These are phyloP conservation scores for Trametes cubensis DNA, from an alignment of 768 basidiomycete genomes.

Conservation along the genomic window DNA sequence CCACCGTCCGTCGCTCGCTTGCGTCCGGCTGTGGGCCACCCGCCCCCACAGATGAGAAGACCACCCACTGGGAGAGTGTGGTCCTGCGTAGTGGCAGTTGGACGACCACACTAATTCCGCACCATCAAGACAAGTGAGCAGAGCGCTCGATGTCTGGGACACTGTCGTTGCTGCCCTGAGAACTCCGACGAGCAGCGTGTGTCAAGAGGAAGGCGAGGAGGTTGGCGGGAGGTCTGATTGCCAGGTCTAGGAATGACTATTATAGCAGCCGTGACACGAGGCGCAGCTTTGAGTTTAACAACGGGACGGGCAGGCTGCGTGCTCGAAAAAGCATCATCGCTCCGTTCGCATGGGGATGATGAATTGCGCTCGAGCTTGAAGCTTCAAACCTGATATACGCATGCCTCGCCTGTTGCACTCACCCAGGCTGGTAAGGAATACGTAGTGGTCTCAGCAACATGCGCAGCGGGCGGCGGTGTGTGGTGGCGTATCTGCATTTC, in stretches of 20 bases:
- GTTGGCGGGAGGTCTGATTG: slow-evolving; percentile 2
- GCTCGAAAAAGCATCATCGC: slow-evolving; percentile 1
- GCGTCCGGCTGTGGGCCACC: too few relatives aligned
- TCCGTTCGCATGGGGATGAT: slow-evolving; percentile 3
- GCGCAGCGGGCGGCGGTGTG: not conserved
- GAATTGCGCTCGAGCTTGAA: not conserved
- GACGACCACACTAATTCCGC: not conserved
- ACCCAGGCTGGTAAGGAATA: slow-evolving; percentile 7
- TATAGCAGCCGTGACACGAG: slow-evolving; percentile 12
- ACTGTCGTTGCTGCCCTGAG: not conserved
- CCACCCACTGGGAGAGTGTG: not conserved
- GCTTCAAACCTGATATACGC: not conserved
- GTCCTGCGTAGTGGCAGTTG: not conserved
- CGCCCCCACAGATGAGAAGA: too few relatives aligned
- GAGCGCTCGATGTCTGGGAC: not conserved
- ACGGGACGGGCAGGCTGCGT: not conserved
- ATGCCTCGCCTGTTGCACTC: slow-evolving; percentile 6
- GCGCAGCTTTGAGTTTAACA: not conserved
- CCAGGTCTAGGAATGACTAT: slow-evolving; percentile 11
- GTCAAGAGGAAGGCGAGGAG: slow-evolving; percentile 4
- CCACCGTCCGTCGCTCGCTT: not conserved
- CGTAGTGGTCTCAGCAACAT: slow-evolving; percentile 17
- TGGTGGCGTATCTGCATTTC: not conserved
- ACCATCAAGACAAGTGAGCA: slow-evolving; percentile 6
- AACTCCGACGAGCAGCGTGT: slow-evolving; percentile 7